A percentile compares a stretch with the other conserved stretches of the same genome.
Conservation (phyloP, 345 rosid genomes). For the Populus euphratica region DNA sequence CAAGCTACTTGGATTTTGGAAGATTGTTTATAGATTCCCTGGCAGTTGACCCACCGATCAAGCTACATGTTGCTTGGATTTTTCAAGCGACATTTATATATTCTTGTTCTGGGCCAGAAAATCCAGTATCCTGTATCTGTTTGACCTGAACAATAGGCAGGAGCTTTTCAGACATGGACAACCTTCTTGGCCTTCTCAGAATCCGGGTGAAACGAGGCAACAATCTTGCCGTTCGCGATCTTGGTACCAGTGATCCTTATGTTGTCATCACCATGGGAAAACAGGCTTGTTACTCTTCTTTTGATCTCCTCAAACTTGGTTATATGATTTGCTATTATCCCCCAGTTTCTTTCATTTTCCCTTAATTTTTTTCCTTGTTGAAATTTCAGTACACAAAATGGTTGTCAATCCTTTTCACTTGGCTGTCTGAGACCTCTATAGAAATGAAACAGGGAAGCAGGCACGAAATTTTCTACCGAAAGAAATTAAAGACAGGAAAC, state of each 20-base stretch:
- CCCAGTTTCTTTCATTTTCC: neutral
- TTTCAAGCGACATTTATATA: neutral
- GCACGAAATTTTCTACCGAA: neutral
- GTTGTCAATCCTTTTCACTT: neutral
- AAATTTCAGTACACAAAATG: neutral
- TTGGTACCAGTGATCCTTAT: constrained; percentile 38
- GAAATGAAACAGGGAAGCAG: neutral
- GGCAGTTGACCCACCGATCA: neutral
- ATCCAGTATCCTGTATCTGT: neutral
- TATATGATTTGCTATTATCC: neutral
- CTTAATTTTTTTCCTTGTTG: neutral
- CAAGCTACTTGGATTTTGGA: neutral
- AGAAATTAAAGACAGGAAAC: neutral
- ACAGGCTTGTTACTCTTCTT: constrained; percentile 5
- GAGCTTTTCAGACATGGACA: constrained; percentile 8
- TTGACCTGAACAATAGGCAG: neutral
- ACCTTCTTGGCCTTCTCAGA: constrained; percentile 33
- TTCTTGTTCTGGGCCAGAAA: neutral
- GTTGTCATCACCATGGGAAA: constrained; percentile 28
- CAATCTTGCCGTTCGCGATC: constrained; percentile 39
- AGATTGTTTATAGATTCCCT: neutral
- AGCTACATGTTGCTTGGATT: too few species aligned
- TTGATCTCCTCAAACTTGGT: neutral
- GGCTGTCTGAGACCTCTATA: neutral
- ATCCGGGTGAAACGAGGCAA: constrained; percentile 27